Percentiles rank a stretch among this genome's conserved stretches.
Conservation (phyloP, 768 basidiomycete genomes). For the Strobilomyces echinocephalus region DNA sequence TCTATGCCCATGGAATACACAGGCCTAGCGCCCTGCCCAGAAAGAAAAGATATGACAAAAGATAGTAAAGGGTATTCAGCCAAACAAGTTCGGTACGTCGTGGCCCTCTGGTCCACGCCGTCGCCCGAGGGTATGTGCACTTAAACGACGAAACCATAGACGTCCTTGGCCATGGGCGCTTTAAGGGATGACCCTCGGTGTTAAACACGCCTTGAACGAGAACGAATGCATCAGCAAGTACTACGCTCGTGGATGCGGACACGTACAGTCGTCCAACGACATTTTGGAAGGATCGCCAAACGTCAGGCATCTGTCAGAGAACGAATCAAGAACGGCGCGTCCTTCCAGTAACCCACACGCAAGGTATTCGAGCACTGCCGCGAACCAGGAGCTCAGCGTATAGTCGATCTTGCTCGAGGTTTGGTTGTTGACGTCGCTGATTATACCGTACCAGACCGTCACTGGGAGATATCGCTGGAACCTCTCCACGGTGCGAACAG, state of each 20-base stretch:
- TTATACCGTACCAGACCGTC: slow-evolving; percentile 49
- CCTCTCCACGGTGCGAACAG: slow-evolving; percentile 50
- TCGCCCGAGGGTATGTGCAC: too few relatives aligned
- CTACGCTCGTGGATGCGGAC: slow-evolving; percentile 37
- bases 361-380: slow-evolving; percentile 76
- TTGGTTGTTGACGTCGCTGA: slow-evolving; percentile 52
- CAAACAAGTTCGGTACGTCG: too few relatives aligned
- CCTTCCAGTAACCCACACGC: slow-evolving; percentile 7
- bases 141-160: too few relatives aligned
- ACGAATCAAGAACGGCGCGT: neutral
- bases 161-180: slow-evolving; percentile 42
- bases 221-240: slow-evolving; percentile 37
- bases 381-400: slow-evolving; percentile 66
- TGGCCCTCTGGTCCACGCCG: too few relatives aligned
- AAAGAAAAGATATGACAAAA: too few relatives aligned
- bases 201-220: slow-evolving; percentile 56
- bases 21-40: too few relatives aligned
- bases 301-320: slow-evolving; percentile 52
- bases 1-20: slow-evolving; percentile 35
- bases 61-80: too few relatives aligned
- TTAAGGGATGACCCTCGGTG: slow-evolving; percentile 70
- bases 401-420: slow-evolving; percentile 48
- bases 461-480: slow-evolving; percentile 51
- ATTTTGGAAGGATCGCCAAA: slow-evolving; percentile 67
- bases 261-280: slow-evolving; percentile 58